Base-by-base conservation (phyloP, 2,329 filamentous ascomycete species). In the Diaporthe aspalathi region DNA sequence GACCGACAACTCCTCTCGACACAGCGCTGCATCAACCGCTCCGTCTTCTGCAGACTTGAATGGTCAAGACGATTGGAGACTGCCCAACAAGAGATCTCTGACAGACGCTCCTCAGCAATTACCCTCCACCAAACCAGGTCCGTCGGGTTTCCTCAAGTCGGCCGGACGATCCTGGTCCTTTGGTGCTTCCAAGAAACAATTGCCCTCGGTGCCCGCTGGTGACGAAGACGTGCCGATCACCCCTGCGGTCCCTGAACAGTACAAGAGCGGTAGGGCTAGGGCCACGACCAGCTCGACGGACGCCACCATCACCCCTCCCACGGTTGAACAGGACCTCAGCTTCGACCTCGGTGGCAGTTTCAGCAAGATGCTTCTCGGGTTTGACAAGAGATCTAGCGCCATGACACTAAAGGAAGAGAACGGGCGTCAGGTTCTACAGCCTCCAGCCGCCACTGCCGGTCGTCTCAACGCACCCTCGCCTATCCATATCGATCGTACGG, bases 1-100 rank as follows among this genome's bases (percentile, higher is more conserved):
- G 67, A 87, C 85, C 74, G 88, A 90, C 79, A 88, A 87, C 75
- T 90, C 88, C 43, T 90, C 88, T 63, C 86, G 88, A 76, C 87
- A 90, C 78, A 90, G 88, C 79, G 89, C 89, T 79, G 86, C 84
- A 67, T 90, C 88, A n/a, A 90, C 88, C 47, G 83, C 88, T 45
- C 87, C 88, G 16, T 90, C 88, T 3, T 90, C 88, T 4, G 84
- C 87, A 66, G 88, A 85, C 67, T 76, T 81, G 43, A 79, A 77
- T 52, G 75, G 74, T 12, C 80, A 83, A 47, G 83, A 86, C 70
- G 83, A 86, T 68, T 81, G 79, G 80, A 81, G 78, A 63, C 76
- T 77, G 52, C 72, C 76, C 43, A 76, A 74, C 68, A 84, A 79
- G 76, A 87, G 84, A 75, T 76, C 77, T 29, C 76, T 81, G 63